Evolutionary conservation across 768 basidiomycete species (phyloP), one percentile per base, ranked within the genome.

Genomic region (Phylloporus scabripes): DNA sequence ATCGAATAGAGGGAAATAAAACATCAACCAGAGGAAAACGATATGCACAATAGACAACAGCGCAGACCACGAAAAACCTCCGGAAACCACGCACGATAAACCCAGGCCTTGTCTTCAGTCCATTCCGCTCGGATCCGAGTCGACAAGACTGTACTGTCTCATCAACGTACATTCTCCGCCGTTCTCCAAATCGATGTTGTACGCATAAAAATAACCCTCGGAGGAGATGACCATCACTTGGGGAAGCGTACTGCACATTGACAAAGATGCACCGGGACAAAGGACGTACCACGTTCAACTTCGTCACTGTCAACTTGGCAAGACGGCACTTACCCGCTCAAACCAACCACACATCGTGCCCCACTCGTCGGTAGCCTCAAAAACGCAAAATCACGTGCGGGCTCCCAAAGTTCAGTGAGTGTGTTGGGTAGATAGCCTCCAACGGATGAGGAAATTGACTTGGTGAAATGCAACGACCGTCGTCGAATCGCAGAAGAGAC

Each of bases 151-250:
- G 63, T 93, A 97, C 66, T 95, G 92, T 72, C 95, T 95, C 79
- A 93, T 86, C 60, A 99, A 66, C 17, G 86, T 79, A 59, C 95
- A 98, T 68, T 99, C 95, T 3, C 95, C 95, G 3, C 95, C 95
- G 45, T 86, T 85, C 67, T 99, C 95, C 52, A 98, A 70, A 70
- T 99, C 95, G 61, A 99, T 95, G 58, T 79, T 89, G 67, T 98
- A 98, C 14, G 87, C 82, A 63, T 99, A 97, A 66, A 96, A 95
- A 58, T 92, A 88, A 1, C 95, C 95, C 50, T 97, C 93, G 0
- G 90, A 88, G 0, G 92, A 93, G 49, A 98, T 81, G 20, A 99
- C 93, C 91, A 96, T 95, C 10, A 97, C 86, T 52, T 99, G 95
- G 0, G 95, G 94, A 70, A 90, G 87, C 7, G 92, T 92, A 15